Evolutionary conservation across 306 rosid species (phyloP), one percentile per base, ranked within the genome.

Genomic region (Gastrolobium villosum): DNA sequence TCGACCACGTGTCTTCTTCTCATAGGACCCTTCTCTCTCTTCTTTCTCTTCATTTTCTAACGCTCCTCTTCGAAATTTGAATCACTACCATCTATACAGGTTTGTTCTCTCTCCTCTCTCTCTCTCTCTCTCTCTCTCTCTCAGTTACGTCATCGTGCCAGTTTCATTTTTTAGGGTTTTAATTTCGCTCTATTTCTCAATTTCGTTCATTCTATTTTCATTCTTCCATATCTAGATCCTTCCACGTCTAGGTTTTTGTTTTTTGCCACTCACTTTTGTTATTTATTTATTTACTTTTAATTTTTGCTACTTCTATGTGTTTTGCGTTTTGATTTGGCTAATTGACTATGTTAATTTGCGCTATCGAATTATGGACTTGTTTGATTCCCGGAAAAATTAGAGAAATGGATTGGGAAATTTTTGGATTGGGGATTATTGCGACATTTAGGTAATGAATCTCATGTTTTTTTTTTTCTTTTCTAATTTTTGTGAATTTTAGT

Each of bases 121-220:
- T 55, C 66, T 76, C 39, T 13, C 34, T 73, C 46, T 11, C 45
- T 10, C 14, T 77, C 82, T 55, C 66, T 76, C 39, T 14, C 60
- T 7, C 15, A 20, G 26, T 20, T 20, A 20, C 79, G 35, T 36
- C 49, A 14, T 67, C 43, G 5, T 14, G 1, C 5, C 64, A 50
- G 3, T 69, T 34, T 48, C 44, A 2, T 55, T 10, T 78, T 59
- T 69, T 69, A 69, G 71, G 77, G 71, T 79, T 79, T 59, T 41
- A 2, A 48, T 49, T 65, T 9, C 20, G 8, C 39, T 15, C 4
- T 1, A 20, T 41, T 4, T 46, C 10, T 46, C 45, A n/a, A 10
- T 26, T 72, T 75, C 46, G 36, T 46, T 61, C 10, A 28, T 73
- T 56, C 14, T 48, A 32, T 48, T 74, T 74, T 45, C 78, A n/a